Evolutionary conservation across 208 protist species (phyloP).

Genomic region (Crithidia expoeki): DNA sequence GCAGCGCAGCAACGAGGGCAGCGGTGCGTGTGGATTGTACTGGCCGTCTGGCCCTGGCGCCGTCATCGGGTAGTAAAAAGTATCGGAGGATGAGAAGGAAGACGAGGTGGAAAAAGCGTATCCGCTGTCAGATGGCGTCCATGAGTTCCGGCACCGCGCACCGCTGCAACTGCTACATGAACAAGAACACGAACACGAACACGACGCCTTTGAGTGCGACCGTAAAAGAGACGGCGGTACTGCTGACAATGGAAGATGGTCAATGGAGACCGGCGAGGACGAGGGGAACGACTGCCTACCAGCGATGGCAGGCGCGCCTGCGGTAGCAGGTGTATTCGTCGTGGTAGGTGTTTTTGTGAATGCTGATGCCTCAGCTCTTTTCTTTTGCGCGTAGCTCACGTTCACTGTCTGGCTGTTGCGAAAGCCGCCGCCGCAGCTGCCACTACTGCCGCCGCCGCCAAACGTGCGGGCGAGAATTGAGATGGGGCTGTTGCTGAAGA

Average conservation of each 20-base stretch:
- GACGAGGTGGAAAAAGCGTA: background rate
- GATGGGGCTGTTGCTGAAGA: conserved; percentile 19
- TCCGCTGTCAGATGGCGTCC: conserved; percentile 5
- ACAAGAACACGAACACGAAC: conserved; percentile 4
- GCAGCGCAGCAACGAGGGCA: conserved; percentile 29
- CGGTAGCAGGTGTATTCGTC: background rate
- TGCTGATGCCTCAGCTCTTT: background rate
- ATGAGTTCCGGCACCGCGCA: conserved; percentile 2
- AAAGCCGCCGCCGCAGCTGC: conserved; percentile 4
- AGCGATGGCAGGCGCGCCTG: background rate
- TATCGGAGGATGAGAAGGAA: background rate
- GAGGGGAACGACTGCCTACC: background rate
- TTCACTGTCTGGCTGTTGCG: background rate
- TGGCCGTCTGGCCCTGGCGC: conserved; percentile 10
- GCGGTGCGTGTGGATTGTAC: conserved; percentile 25
- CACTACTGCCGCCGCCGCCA: conserved; percentile 1
- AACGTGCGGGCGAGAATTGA: conserved; percentile 21
- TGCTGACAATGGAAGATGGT: background rate
- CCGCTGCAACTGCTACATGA: conserved; percentile 8
- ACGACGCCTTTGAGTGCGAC: background rate
- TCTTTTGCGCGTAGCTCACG: background rate
- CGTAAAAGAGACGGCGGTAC: background rate
- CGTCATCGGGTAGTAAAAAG: conserved; percentile 12
- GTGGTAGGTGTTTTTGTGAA: background rate
- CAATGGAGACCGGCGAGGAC: background rate